Base-by-base conservation (phyloP, 192 early-diverging fungal genomes). In the Mortierella alpina region DNA sequence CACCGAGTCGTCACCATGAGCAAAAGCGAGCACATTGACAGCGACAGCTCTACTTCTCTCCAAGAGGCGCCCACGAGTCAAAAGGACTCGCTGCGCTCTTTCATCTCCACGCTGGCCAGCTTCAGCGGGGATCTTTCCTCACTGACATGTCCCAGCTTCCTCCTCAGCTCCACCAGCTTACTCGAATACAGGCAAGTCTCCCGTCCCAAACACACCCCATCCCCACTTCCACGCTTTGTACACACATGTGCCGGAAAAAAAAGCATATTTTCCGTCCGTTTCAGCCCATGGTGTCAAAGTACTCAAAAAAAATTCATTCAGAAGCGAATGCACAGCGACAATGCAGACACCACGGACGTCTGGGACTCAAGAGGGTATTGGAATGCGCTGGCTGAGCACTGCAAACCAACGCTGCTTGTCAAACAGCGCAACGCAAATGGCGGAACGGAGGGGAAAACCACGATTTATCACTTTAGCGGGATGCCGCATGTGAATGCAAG, bases 121-220 rank as follows among this genome's bases (percentile, higher is more conserved):
- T 93, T 93, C 68, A 92, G 92, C 14, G 94, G 94, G 46, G 94
- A 95, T 62, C 84, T 95, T 10, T 93, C 92, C 13, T 84, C 88
- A 54, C 82, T 95, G 63, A 94, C 94, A 4, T 93, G 92, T 74
- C 94, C 94, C 31, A 90, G 91, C 56, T 95, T 94, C 68, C 74
- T 95, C 11, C 84, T 95, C 59, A 91, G 89, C 61, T 90, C 92
- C 47, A 88, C 89, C 55, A 93, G 92, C 63, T 75, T 94, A 51
- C 85, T 95, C 18, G 94, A 95, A 76, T 95, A 95, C 82, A 90
- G 86, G 90, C 86, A 86, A 76, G 81, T 80, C 9, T 18, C 23
- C 5, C 15, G 45, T 13, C 4, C 31, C 22, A 44, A n/a, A n/a
- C n/a, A n/a, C n/a, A n/a, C n/a, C n/a, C n/a, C n/a, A n/a, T n/a